Evolutionary conservation across 1,284 basidiomycete species (phyloP).

Genomic region (Fomitopsis betulina): DNA sequence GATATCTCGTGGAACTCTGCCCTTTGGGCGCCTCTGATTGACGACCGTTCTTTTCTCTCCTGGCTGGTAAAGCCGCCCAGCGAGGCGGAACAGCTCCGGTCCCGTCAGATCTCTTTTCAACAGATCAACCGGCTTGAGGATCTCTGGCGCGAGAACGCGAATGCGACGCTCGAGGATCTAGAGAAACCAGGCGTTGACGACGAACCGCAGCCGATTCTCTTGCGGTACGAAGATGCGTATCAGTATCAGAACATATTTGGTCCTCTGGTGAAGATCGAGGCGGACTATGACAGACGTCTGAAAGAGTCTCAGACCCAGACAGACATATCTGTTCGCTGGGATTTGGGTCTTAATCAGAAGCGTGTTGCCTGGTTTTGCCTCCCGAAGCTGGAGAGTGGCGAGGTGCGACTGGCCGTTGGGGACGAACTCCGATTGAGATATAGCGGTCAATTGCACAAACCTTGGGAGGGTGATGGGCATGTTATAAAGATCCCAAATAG

Average conservation of each 20-base stretch:
- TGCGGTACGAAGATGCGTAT: slow-evolving; percentile 96
- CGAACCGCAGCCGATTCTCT: slow-evolving; percentile 88
- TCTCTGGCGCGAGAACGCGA: slow-evolving; percentile 95
- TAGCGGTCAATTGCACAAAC: slow-evolving; percentile 82
- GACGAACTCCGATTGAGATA: slow-evolving; percentile 94
- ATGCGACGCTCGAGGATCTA: slow-evolving; percentile 92
- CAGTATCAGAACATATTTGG: slow-evolving; percentile 99
- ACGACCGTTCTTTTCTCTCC: slow-evolving; percentile 96
- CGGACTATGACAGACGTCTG: slow-evolving; percentile 96
- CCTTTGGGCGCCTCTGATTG: slow-evolving; percentile 97
- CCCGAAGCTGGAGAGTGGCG: slow-evolving; percentile 97
- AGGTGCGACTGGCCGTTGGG: slow-evolving; percentile 94
- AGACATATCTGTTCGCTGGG: slow-evolving; percentile 95
- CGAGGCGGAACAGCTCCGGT: slow-evolving; percentile 92
- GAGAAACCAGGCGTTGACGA: slow-evolving; percentile 97
- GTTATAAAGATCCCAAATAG: slow-evolving; percentile 99
- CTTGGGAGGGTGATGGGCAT: slow-evolving; percentile 97
- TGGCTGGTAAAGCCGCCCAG: slow-evolving; percentile 98
- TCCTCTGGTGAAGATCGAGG: slow-evolving; percentile 98
- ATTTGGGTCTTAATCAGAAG: slow-evolving; percentile 96
- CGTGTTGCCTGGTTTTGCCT: slow-evolving; percentile 95
- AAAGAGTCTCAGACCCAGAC: slow-evolving; percentile 99
- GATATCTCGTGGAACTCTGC: slow-evolving; percentile 99
- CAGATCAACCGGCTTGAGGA: slow-evolving; percentile 98
- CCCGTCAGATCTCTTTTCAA: slow-evolving; percentile 92